phyloP scores from a whole-genome alignment of 2,329 filamentous ascomycete genomes.

The Corinectria fuckeliana region DNA sequence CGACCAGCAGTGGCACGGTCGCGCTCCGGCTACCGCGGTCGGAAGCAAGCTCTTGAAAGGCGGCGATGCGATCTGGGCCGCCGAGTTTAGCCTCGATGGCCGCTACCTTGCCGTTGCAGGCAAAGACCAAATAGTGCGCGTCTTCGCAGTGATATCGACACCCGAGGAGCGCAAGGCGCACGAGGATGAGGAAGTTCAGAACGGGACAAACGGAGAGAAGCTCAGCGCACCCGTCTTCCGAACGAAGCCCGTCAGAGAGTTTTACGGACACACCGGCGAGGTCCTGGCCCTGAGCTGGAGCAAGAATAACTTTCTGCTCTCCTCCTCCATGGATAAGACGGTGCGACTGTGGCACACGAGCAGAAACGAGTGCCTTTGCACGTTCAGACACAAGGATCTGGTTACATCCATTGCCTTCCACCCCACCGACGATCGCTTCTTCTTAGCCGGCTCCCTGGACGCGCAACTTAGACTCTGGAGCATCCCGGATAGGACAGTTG shows the following conservation, averaged over 20 bases:
- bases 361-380: constrained; percentile 84
- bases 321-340: constrained; percentile 97
- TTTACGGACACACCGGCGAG: constrained; percentile 82
- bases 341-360: constrained; percentile 93
- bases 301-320: constrained; percentile 97
- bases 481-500: constrained; percentile 94
- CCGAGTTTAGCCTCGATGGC: constrained; percentile 92
- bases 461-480: constrained; percentile 91
- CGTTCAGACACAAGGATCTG: constrained; percentile 93
- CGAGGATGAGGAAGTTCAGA: constrained; percentile 64
- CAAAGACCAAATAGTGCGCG: constrained; percentile 81
- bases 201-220: constrained; percentile 56
- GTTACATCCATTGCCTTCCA: constrained; percentile 96
- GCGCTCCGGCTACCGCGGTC: constrained; percentile 45
- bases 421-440: constrained; percentile 93
- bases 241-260: constrained; percentile 78
- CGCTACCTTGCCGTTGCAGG: constrained; percentile 91
- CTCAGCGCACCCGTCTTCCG: constrained; percentile 92
- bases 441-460: constrained; percentile 91
- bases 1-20: constrained; percentile 37
- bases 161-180: constrained; percentile 77
- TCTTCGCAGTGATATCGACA: constrained; percentile 88
- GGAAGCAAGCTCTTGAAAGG: constrained; percentile 51
- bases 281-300: constrained; percentile 96
- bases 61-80: constrained; percentile 83